phyloP scores from a whole-genome alignment of 192 early-diverging fungal genomes.

The Podila verticillata region DNA sequence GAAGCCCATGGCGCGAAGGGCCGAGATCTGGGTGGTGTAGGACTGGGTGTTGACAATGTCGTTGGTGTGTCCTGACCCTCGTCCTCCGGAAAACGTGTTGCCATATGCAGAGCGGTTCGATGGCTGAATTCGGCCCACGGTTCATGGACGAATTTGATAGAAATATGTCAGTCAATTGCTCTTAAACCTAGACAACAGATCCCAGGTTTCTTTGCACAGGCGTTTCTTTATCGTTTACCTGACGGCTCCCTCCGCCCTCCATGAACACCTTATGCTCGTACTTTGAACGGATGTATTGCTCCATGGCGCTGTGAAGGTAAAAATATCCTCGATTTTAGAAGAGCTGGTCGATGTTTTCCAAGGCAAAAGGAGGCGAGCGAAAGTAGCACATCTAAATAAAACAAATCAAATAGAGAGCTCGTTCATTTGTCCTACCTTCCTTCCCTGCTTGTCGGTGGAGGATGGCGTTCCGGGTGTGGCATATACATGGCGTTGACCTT shows the following conservation, averaged over 20 bases:
- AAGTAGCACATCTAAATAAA: too few species aligned
- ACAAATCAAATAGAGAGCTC: too few species aligned
- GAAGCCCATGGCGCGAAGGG: slow-evolving; percentile 87
- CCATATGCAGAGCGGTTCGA: slow-evolving; percentile 37
- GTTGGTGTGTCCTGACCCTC: slow-evolving; percentile 10
- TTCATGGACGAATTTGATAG: neutral
- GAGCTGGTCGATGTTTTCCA: neutral
- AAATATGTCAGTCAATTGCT: too few species aligned
- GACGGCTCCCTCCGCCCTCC: slow-evolving; percentile 47
- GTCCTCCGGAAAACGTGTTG: slow-evolving; percentile 45
- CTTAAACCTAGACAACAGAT: too few species aligned
- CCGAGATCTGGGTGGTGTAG: slow-evolving; percentile 42
- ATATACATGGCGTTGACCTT: slow-evolving; percentile 78
- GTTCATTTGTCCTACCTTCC: slow-evolving; percentile 50
- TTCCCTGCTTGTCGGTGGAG: slow-evolving; percentile 69
- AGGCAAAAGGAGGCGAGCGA: neutral
- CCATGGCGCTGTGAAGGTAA: slow-evolving; percentile 71
- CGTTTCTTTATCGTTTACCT: slow-evolving; percentile 13
- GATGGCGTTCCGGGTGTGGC: slow-evolving; percentile 72
- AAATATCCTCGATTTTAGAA: neutral
- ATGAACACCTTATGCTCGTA: slow-evolving; percentile 82
- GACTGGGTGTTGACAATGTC: slow-evolving; percentile 42
- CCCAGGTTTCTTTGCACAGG: neutral
- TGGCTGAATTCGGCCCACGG: neutral
- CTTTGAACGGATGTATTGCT: slow-evolving; percentile 91